Percentiles rank a stretch among this genome's conserved stretches.
These are phyloP conservation scores for Pythium rhizo-oryzae DNA, from an alignment of 352 stramenopile species.

Conservation along the genomic window DNA sequence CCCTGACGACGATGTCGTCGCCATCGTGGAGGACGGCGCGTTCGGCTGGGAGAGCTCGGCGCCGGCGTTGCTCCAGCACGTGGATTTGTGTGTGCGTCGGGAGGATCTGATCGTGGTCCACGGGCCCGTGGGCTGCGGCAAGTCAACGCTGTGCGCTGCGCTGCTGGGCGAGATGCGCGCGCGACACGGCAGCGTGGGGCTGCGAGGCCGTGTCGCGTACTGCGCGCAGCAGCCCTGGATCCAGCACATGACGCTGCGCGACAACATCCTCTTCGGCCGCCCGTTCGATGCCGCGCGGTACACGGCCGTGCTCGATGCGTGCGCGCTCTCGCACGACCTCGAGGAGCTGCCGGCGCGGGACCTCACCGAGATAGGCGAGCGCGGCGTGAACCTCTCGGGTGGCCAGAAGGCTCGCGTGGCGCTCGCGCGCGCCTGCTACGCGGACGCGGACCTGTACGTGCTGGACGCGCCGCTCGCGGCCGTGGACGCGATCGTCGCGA, in stretches of 20 bases:
- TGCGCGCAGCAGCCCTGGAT: too few relatives aligned
- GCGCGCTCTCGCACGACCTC: constrained; percentile 47
- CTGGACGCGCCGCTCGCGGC: constrained; percentile 52
- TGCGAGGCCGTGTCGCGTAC: constrained; percentile 43
- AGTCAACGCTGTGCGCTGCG: constrained; percentile 88
- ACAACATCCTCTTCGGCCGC: constrained; percentile 91
- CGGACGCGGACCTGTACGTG: constrained; percentile 47
- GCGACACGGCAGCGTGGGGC: not conserved
- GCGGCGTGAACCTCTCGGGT: constrained; percentile 45
- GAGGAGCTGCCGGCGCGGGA: constrained; percentile 64
- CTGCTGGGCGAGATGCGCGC: constrained; percentile 55
- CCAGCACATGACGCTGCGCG: constrained; percentile 54
- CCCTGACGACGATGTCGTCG: not conserved
- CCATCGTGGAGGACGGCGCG: not conserved
- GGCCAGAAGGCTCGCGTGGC: constrained; percentile 49
- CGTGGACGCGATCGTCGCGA: constrained; percentile 61
- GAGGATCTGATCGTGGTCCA: constrained; percentile 89
- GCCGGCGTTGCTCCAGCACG: constrained; percentile 35
- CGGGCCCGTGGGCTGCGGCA: constrained; percentile 89
- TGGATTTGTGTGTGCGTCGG: constrained; percentile 55
- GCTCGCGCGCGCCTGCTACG: constrained; percentile 50
- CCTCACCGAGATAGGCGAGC: constrained; percentile 44
- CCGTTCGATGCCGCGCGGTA: constrained; percentile 40
- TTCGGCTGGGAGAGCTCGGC: not conserved
- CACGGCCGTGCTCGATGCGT: constrained; percentile 44